These are phyloP conservation scores for Cyberlindnera maritima DNA, from an alignment of 805 yeast species.

Conservation along the genomic window DNA sequence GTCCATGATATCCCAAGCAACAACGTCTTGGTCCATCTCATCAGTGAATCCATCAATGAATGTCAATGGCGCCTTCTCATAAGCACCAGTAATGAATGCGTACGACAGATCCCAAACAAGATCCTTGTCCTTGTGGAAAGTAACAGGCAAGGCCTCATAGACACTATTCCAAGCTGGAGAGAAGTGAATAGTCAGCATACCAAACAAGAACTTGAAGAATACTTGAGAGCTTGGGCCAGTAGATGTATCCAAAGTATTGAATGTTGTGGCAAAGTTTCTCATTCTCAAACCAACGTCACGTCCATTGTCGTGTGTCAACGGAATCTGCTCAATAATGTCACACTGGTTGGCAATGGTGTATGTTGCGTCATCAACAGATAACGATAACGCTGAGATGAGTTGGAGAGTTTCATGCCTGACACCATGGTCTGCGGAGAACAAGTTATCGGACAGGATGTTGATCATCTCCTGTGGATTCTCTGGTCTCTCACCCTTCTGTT, in stretches of 20 bases:
- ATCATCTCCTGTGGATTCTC: constrained; percentile 19
- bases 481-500: constrained; percentile 2
- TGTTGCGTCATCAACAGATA: constrained; percentile 29
- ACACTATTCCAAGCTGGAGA: constrained; percentile 87
- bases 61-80: not conserved
- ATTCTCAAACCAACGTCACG: constrained; percentile 74
- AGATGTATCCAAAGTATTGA: constrained; percentile 29
- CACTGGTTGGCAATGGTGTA: constrained; percentile 48
- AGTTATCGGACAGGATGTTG: constrained; percentile 32
- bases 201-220: constrained; percentile 54
- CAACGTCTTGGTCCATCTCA: constrained; percentile 9
- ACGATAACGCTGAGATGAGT: constrained; percentile 35
- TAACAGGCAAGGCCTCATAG: constrained; percentile 51
- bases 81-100: constrained; percentile 30
- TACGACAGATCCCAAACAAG: constrained; percentile 56
- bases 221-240: constrained; percentile 27
- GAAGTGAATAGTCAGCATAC: constrained; percentile 69
- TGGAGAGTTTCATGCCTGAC: constrained; percentile 51
- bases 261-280: constrained; percentile 52
- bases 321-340: constrained; percentile 65
- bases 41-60: constrained; percentile 17
- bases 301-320: constrained; percentile 62
- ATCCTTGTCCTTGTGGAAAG: constrained; percentile 40
- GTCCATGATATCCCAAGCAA: constrained; percentile 21
- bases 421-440: constrained; percentile 48